These are phyloP conservation scores for Chimonanthus praecox DNA, from an alignment of 164 flowering plant species.

Conservation along the genomic window DNA sequence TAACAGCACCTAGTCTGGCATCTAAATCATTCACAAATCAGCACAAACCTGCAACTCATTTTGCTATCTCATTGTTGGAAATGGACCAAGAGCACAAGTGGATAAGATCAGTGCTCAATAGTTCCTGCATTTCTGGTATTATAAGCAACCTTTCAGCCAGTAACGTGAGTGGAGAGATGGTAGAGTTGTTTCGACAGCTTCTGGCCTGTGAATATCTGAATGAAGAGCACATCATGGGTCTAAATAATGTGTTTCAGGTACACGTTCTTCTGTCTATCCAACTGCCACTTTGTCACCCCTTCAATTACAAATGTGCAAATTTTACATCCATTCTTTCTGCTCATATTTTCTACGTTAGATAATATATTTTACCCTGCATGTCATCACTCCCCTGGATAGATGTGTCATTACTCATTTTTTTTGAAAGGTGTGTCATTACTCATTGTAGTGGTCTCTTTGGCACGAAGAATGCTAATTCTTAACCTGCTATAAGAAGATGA, in stretches of 20 bases:
- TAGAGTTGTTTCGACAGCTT: conserved; percentile 53
- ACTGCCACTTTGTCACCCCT: not conserved
- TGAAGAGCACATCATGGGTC: conserved; percentile 41
- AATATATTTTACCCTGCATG: not conserved
- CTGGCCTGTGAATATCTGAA: conserved; percentile 38
- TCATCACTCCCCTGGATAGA: no score
- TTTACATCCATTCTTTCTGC: not conserved
- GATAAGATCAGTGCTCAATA: conserved; percentile 62
- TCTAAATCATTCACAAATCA: conserved; percentile 47
- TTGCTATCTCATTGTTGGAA: conserved; percentile 59
- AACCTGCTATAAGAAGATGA: not conserved
- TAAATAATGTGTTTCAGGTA: conserved; percentile 70
- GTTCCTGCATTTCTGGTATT: conserved; percentile 51
- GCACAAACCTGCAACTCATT: conserved; percentile 57
- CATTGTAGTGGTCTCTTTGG: not conserved
- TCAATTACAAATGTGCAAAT: not conserved
- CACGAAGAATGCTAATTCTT: not conserved
- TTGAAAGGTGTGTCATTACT: no score
- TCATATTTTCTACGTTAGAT: not conserved
- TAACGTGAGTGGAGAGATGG: conserved; percentile 50
- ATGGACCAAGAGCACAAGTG: conserved; percentile 46
- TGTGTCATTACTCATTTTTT: no score
- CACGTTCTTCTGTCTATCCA: conserved; percentile 6
- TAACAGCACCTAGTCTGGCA: conserved; percentile 61
- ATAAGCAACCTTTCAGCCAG: conserved; percentile 49